Evolutionary conservation across 1,284 basidiomycete species (phyloP), one percentile per base, ranked within the genome.

Genomic region (Ustilago esculenta): DNA sequence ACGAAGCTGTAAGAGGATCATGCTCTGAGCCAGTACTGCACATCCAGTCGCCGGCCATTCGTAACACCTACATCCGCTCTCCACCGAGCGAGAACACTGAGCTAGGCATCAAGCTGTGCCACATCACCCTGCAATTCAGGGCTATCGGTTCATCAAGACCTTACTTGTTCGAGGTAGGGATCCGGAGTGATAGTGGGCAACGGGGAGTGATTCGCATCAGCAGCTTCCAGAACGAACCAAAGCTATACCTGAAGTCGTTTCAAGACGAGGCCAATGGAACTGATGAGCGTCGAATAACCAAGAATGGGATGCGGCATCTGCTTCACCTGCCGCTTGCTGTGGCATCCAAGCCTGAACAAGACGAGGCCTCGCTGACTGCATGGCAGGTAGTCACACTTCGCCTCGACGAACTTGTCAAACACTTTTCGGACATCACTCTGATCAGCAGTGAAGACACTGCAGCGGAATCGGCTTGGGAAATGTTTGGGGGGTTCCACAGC

Each of bases 121-220:
- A 89, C 88, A 77, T 92, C 45, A 88, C 91, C 59, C 51, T 92
- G 7, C 91, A 93, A 81, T 86, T 90, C 39, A 86, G 89, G 40
- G 85, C 87, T 65, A 68, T 92, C 63, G 87, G 87, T 20, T 27
- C 29, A 18, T 39, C 43, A 5, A 85, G 87, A 56, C 87, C 88
- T 47, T 89, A 90, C 87, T 86, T 87, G 8, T 87, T 92, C 71
- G 90, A 93, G 82, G 83, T 92, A 15, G 91, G 91, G 1, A 73
- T 93, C 14, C 86, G 87, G 30, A 91, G 93, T 83, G 84, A 84
- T 41, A 77, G 81, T 6, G 88, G 88, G 6, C 84, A 85, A 61
- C 84, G 84, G 57, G 91, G 90, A 0, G 81, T 86, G 29, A 78
- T 92, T 21, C 85, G 91, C 23, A 86, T 88, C 59, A 92, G 91